Percentiles rank a stretch among this genome's conserved stretches.
Evolutionary conservation across 1,284 basidiomycete species (phyloP).

Genomic region (Trametes sp.): DNA sequence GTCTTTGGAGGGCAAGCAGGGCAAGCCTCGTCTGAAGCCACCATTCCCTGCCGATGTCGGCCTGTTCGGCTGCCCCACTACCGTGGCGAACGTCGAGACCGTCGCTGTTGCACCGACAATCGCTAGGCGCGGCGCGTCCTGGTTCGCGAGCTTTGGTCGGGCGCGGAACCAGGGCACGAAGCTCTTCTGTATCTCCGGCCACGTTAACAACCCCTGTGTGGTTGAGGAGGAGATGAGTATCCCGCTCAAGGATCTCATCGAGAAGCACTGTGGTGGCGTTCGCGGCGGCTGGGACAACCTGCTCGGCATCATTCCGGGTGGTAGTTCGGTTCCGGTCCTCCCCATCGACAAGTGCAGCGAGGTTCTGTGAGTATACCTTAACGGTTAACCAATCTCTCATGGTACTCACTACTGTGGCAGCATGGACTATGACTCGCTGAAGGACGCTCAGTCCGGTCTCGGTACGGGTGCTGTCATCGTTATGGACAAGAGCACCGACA

Average conservation of each 20-base stretch:
- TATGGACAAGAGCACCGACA: slow-evolving; percentile 98
- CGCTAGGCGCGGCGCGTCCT: slow-evolving; percentile 88
- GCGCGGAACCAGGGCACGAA: slow-evolving; percentile 97
- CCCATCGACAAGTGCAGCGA: slow-evolving; percentile 84
- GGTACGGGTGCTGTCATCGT: slow-evolving; percentile 99
- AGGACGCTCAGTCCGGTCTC: slow-evolving; percentile 93
- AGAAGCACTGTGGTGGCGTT: slow-evolving; percentile 97
- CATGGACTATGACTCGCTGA: slow-evolving; percentile 99
- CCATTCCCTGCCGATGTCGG: slow-evolving; percentile 99
- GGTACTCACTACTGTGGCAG: slow-evolving; percentile 54
- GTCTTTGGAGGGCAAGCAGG: slow-evolving; percentile 97
- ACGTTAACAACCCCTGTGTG: slow-evolving; percentile 98
- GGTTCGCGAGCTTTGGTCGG: slow-evolving; percentile 95
- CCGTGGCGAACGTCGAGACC: slow-evolving; percentile 98
- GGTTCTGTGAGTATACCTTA: slow-evolving; percentile 71
- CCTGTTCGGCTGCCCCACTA: slow-evolving; percentile 95
- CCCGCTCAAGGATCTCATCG: slow-evolving; percentile 91
- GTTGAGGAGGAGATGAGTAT: slow-evolving; percentile 99
- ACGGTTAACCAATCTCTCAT: slow-evolving; percentile 7
- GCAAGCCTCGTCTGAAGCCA: slow-evolving; percentile 98
- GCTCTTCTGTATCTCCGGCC: slow-evolving; percentile 94
- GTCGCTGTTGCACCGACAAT: slow-evolving; percentile 98
- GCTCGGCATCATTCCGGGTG: slow-evolving; percentile 94
- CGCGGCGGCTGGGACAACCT: slow-evolving; percentile 97
- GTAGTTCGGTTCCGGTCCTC: slow-evolving; percentile 94